Conservation (phyloP, 164 flowering plant genomes). For the Buxus sempervirens region DNA sequence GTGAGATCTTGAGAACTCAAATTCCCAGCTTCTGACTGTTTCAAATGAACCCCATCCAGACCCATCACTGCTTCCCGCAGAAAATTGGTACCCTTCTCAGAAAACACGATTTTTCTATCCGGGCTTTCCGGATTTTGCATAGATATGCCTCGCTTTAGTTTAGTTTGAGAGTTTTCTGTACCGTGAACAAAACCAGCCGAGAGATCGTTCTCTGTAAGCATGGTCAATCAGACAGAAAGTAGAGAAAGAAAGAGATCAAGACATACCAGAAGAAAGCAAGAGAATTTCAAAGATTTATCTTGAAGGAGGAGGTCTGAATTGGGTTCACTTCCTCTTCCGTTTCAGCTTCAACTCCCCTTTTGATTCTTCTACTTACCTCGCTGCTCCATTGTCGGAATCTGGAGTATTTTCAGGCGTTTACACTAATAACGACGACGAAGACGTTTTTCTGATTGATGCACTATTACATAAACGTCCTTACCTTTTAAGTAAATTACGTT, state of each 20-base stretch:
- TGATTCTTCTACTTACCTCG: too few relatives aligned
- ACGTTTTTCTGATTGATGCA: too few relatives aligned
- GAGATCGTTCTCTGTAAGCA: constrained; percentile 42
- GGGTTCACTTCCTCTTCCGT: too few relatives aligned
- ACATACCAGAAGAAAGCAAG: constrained; percentile 5
- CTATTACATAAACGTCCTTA: too few relatives aligned
- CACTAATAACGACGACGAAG: too few relatives aligned
- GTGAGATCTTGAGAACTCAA: constrained; percentile 68
- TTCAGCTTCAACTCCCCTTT: too few relatives aligned
- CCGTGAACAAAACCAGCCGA: constrained; percentile 19
- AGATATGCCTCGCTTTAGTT: constrained; percentile 8
- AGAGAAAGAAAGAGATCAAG: constrained; percentile 11
- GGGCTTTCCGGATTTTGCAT: constrained; percentile 23
- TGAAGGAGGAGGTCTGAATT: too few relatives aligned
- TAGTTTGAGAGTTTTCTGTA: constrained; percentile 27
- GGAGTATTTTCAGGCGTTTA: too few relatives aligned
- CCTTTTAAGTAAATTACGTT: too few relatives aligned
- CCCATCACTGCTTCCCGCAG: constrained; percentile 33
- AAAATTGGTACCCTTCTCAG: constrained; percentile 39
- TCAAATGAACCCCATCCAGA: constrained; percentile 34
- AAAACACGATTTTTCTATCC: constrained; percentile 28
- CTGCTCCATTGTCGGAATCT: too few relatives aligned
- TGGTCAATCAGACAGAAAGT: too few relatives aligned
- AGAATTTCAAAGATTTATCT: too few relatives aligned
- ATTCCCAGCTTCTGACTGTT: constrained; percentile 32